phyloP scores from a whole-genome alignment of 176 grass and related monocot species.

The Elaeis guineensis region DNA sequence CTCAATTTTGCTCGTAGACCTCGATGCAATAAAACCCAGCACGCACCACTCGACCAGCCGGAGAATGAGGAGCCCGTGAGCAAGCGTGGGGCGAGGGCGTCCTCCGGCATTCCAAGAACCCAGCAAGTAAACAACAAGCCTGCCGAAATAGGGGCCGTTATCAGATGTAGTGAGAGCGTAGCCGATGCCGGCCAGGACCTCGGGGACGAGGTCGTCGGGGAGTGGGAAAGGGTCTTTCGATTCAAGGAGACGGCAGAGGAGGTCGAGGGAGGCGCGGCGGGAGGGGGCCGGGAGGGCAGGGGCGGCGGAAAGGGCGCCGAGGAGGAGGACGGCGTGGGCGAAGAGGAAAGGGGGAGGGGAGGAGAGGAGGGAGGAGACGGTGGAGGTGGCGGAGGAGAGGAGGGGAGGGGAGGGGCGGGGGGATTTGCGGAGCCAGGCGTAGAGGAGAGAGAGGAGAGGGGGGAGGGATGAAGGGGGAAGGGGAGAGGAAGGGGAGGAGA shows the following conservation, averaged over 20 bases:
- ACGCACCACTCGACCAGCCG: constrained; percentile 73
- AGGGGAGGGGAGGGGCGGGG: constrained; percentile 39
- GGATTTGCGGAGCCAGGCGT: constrained; percentile 31
- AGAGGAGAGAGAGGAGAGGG: constrained; percentile 42
- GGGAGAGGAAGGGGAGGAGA: constrained; percentile 30
- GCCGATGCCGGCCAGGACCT: constrained; percentile 49
- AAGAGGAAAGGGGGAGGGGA: constrained; percentile 2
- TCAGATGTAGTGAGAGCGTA: constrained; percentile 34
- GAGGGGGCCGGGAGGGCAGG: constrained; percentile 1
- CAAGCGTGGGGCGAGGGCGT: not conserved
- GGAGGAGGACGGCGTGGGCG: constrained; percentile 30
- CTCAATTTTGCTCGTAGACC: constrained; percentile 42
- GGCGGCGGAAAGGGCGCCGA: constrained; percentile 31
- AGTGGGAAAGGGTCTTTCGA: too few species aligned
- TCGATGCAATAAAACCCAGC: constrained; percentile 37
- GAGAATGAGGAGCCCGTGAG: constrained; percentile 47
- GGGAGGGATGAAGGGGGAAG: constrained; percentile 37
- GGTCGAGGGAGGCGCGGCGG: constrained; percentile 7
- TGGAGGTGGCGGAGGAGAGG: constrained; percentile 22
- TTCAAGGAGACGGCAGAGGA: not conserved
- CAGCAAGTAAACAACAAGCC: constrained; percentile 32
- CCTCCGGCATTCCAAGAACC: constrained; percentile 32
- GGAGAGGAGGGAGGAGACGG: constrained; percentile 17
- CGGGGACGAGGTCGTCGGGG: constrained; percentile 25
- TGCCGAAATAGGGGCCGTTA: constrained; percentile 20